A percentile compares a stretch with the other conserved stretches of the same genome.
These are phyloP conservation scores for Nicotiana tomentosiformis DNA, from an alignment of 257 asterid species.

Conservation along the genomic window DNA sequence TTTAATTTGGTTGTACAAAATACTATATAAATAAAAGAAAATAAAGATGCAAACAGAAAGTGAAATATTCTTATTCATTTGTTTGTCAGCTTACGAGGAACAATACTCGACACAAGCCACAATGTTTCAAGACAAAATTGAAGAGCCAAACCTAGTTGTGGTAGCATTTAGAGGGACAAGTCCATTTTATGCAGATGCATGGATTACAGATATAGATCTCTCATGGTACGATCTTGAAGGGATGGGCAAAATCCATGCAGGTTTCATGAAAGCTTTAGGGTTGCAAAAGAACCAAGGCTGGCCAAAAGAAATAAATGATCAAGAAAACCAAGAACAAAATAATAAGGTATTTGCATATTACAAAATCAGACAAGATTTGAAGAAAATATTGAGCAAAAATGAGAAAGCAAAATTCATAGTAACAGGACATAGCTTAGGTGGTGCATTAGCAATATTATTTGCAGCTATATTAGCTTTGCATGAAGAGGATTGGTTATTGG, in stretches of 20 bases:
- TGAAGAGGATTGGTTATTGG: conserved; percentile 42
- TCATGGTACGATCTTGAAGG: conserved; percentile 55
- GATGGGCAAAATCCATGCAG: conserved; percentile 52
- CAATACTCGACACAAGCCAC: conserved; percentile 35
- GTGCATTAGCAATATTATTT: conserved; percentile 63
- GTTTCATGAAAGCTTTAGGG: conserved; percentile 66
- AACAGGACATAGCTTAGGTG: conserved; percentile 80
- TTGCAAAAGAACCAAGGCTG: conserved; percentile 43
- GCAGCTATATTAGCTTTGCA: conserved; percentile 37
- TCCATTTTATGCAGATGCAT: conserved; percentile 44
- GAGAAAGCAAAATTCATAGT: conserved; percentile 34
- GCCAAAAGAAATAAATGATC: conserved; percentile 33
- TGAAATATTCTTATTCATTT: too few species aligned
- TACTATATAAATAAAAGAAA: too few species aligned
- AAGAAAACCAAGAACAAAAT: not conserved
- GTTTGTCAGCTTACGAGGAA: conserved; percentile 34
- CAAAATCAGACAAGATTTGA: conserved; percentile 38
- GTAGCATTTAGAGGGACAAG: conserved; percentile 64
- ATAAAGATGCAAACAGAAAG: too few species aligned
- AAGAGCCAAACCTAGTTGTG: conserved; percentile 32
- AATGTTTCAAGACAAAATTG: conserved; percentile 35
- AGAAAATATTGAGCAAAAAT: conserved; percentile 26
- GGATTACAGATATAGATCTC: conserved; percentile 54
- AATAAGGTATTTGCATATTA: conserved; percentile 46
- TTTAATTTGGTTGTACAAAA: not conserved